These are phyloP conservation scores for Pythium dissimile DNA, from an alignment of 352 stramenopile genomes.

Conservation along the genomic window DNA sequence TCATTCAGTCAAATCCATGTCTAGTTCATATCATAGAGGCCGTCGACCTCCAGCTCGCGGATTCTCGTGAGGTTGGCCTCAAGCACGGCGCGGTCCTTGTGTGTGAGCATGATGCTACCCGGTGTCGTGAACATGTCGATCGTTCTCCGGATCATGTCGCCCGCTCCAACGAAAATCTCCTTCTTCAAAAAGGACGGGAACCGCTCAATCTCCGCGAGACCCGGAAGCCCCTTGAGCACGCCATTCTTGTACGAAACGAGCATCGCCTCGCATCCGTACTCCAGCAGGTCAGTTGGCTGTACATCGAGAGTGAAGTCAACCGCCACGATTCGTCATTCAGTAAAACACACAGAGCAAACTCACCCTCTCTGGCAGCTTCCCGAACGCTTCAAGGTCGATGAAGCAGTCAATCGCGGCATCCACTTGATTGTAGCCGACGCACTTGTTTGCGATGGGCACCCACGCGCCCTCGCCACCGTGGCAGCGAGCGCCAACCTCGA, in stretches of 20 bases:
- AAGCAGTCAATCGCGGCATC: conserved; percentile 87
- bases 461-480: conserved; percentile 95
- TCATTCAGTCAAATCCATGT: background rate
- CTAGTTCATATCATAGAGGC: conserved; percentile 70
- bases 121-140: conserved; percentile 95
- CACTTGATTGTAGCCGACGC: conserved; percentile 93
- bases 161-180: conserved; percentile 85
- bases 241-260: conserved; percentile 91
- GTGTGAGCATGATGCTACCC: conserved; percentile 93
- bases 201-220: conserved; percentile 88
- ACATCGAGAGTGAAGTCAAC: conserved; percentile 1
- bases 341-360: conserved; percentile 4
- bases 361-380: conserved; percentile 52
- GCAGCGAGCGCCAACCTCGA: conserved; percentile 95
- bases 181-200: conserved; percentile 92
- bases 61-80: conserved; percentile 88
- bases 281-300: conserved; percentile 60
- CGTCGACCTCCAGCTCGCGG: conserved; percentile 78
- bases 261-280: conserved; percentile 91
- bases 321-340: background rate
- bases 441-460: conserved; percentile 89
- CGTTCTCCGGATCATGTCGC: conserved; percentile 86
- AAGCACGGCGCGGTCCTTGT: conserved; percentile 85
- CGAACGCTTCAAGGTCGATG: conserved; percentile 52
- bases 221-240: conserved; percentile 88